Base-by-base conservation (phyloP, 2,329 filamentous ascomycete species). In the Exserohilum rostratum region DNA sequence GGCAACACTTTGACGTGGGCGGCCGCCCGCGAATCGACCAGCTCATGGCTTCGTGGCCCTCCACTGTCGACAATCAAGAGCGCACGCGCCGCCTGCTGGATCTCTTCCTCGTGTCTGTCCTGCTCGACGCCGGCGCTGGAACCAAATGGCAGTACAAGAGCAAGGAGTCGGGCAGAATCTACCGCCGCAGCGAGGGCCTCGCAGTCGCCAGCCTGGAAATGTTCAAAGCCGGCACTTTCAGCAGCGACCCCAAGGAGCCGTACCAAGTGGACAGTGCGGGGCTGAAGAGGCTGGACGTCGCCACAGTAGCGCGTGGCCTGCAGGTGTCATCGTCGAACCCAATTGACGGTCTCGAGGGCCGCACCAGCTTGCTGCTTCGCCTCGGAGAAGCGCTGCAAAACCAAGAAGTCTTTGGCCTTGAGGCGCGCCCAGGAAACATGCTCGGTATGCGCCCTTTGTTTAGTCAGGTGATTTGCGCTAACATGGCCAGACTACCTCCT, bases 201-300 rank as follows among this genome's bases (percentile, higher is more conserved):
- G 93, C 93, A 7, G 87, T 89, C 9, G 87, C 87, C 38, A 87
- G 85, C 71, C 71, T 89, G 66, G 93, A 97, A 65, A 96, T 97
- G 93, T 97, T 96, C 83, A 96, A 96, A 78, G 82, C 85, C 12
- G 95, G 95, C 30, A 71, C 91, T 30, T 98, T 98, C 78, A 96
- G 92, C 61, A 90, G 92, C 75, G 86, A 93, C 70, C 81, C 85
- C 2, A 83, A 79, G 53, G 91, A 96, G 76, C 92, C 91, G 46
- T 91, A 87, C 69, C 93, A 96, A 74, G 95, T 98, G 25, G 93
- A 99, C 77, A 91, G 89, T 60, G 85, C 86, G 5, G 95, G 89
- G 0, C 80, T 99, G 63, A 86, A 85, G 65, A 86, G 81, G 52
- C 77, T 98, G 53, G 95, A 89, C 0, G 82, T 89, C 10, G 87